Percentiles rank a stretch among this genome's conserved stretches.
Conservation (phyloP, 139 green algal species). For the Auxenochlorella protothecoides region DNA sequence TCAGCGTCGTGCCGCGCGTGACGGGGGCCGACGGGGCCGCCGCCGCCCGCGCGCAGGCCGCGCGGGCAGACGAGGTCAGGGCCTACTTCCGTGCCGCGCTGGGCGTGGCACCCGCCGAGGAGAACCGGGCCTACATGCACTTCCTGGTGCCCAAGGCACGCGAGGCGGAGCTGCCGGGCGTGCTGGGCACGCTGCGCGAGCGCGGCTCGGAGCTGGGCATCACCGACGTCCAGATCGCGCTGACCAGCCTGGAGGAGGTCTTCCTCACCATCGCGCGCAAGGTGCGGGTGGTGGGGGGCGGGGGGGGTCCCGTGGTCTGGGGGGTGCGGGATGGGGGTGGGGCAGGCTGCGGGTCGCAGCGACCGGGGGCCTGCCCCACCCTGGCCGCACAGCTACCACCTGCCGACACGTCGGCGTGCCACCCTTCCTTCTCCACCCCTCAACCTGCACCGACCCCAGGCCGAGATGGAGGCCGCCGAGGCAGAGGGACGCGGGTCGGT, state of each 20-base stretch:
- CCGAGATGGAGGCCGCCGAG: slow-evolving; percentile 51
- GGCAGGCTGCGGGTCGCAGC: no score
- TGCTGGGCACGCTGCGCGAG: neutral
- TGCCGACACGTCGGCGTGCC: no score
- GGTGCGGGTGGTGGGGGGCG: neutral
- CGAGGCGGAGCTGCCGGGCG: slow-evolving; percentile 36
- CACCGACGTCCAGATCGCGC: slow-evolving; percentile 55
- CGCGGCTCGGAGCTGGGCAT: slow-evolving; percentile 31
- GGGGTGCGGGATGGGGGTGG: no score
- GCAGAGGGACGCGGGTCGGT: slow-evolving; percentile 21
- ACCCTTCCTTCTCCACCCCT: no score
- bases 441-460: slow-evolving; percentile 1
- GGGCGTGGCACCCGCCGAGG: slow-evolving; percentile 40
- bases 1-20: slow-evolving; percentile 3
- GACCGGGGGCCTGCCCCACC: no score
- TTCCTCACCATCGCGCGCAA: slow-evolving; percentile 71
- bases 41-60: neutral
- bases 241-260: slow-evolving; percentile 59
- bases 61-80: slow-evolving; percentile 27
- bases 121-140: slow-evolving; percentile 48
- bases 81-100: slow-evolving; percentile 32
- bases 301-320: neutral
- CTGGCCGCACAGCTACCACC: no score
- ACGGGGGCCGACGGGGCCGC: neutral
- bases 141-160: slow-evolving; percentile 46